Evolutionary conservation across 2,329 filamentous ascomycete species (phyloP).

Genomic region (Magnaporthiopsis rhizophila): DNA sequence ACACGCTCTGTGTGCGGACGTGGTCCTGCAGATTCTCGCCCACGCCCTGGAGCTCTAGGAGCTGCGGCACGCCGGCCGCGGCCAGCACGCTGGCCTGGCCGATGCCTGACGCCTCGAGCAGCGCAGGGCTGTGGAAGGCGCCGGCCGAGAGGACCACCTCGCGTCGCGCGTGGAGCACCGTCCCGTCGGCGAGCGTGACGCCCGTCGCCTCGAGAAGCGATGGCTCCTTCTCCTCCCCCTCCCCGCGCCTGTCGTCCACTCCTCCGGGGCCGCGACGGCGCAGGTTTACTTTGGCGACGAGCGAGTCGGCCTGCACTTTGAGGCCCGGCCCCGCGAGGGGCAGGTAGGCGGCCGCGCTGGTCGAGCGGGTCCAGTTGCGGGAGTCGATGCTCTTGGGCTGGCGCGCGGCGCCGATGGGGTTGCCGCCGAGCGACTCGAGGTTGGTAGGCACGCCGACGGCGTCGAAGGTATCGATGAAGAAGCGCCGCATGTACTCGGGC

Average conservation of each 20-base stretch:
- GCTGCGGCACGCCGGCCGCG: constrained; percentile 35
- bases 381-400: constrained; percentile 43
- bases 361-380: constrained; percentile 39
- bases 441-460: constrained; percentile 34
- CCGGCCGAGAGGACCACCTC: constrained; percentile 11
- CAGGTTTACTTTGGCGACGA: neutral
- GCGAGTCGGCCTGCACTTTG: neutral
- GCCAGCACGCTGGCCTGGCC: constrained; percentile 40
- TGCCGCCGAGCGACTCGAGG: constrained; percentile 38
- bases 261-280: neutral
- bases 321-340: constrained; percentile 19
- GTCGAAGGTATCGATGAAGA: constrained; percentile 29
- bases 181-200: constrained; percentile 18
- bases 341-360: constrained; percentile 35
- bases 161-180: constrained; percentile 17
- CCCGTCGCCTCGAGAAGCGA: constrained; percentile 13
- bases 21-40: constrained; percentile 39
- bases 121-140: constrained; percentile 7
- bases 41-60: constrained; percentile 45
- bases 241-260: too few species aligned
- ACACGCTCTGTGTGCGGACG: neutral
- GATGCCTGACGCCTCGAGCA: constrained; percentile 34
- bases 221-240: neutral
- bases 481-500: constrained; percentile 23
- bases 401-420: constrained; percentile 40